Evolutionary conservation across 345 rosid species (phyloP), one percentile per base, ranked within the genome.

Genomic region (Crucihimalaya himalaica): DNA sequence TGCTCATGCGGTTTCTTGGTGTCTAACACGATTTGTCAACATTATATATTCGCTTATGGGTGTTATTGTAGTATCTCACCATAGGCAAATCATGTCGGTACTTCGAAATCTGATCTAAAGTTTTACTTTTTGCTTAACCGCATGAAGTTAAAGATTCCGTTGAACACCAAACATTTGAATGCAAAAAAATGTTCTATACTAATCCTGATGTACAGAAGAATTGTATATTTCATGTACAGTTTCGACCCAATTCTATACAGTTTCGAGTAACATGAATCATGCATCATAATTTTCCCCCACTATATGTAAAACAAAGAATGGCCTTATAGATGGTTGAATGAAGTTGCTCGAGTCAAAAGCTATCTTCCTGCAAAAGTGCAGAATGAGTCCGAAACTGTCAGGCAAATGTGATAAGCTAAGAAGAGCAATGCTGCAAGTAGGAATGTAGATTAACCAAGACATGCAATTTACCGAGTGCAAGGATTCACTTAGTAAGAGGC

Each of bases 311-410:
- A 20, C 54, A 51, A 70, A 39, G 40, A 39, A 51, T 53, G 28
- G 23, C 20, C 19, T 54, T 21, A 20, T 21, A 20, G 32, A 42
- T 56, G 46, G 71, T 34, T 35, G 43, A 13, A 12, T 48, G 51
- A 65, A 56, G 32, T 53, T 52, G 55, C 56, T 71, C 68, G 0
- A 40, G 45, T 35, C 64, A 73, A 45, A 53, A n/a, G n/a, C 16
- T 63, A 21, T 53, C 35, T 63, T 63, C 63, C 76, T 72, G 63
- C 69, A 54, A 63, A 72, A 51, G 16, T 50, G 29, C 52, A 45
- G 5, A 57, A 32, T 27, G 55, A 57, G 45, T 47, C 60, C 15
- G 69, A 51, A 63, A 53, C 8, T 72, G 62, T 14, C 25, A 18
- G 6, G 28, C 46, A 53, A 63, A 29, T 40, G 25, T 39, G 52